These are phyloP conservation scores for Astraeus odoratus DNA, from an alignment of 768 basidiomycete species.

Conservation along the genomic window DNA sequence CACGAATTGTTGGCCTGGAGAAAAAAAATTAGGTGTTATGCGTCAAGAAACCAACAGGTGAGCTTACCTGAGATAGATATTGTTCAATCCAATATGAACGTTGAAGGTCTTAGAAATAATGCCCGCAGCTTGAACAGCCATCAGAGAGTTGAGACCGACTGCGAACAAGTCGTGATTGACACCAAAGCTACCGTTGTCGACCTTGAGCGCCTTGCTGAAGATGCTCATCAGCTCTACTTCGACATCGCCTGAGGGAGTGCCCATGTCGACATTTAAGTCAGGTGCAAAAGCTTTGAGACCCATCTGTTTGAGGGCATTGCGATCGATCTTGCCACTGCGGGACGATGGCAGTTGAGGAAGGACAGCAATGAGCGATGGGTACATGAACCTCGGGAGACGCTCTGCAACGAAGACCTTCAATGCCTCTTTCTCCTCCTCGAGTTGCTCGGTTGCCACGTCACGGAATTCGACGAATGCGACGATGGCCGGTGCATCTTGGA, in stretches of 20 bases:
- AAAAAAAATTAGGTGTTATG: background rate
- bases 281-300: constrained; percentile 17
- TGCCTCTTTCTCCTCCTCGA: constrained; percentile 15
- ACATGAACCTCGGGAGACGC: constrained; percentile 27
- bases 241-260: constrained; percentile 19
- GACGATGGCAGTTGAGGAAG: constrained; percentile 19
- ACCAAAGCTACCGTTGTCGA: constrained; percentile 16
- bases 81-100: constrained; percentile 24
- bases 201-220: constrained; percentile 19
- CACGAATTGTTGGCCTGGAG: constrained; percentile 22
- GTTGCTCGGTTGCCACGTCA: constrained; percentile 4
- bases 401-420: constrained; percentile 22
- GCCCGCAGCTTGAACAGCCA: constrained; percentile 28
- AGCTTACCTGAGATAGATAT: constrained; percentile 23
- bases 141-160: constrained; percentile 24
- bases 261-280: constrained; percentile 19
- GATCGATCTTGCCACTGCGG: constrained; percentile 23
- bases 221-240: constrained; percentile 20
- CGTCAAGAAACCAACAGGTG: background rate
- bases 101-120: constrained; percentile 22
- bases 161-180: constrained; percentile 24
- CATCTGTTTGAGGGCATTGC: constrained; percentile 22
- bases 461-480: constrained; percentile 25
- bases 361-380: constrained; percentile 22
- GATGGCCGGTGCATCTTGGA: constrained; percentile 23